phyloP scores from a whole-genome alignment of 768 basidiomycete genomes.

The Mycena belliarum region DNA sequence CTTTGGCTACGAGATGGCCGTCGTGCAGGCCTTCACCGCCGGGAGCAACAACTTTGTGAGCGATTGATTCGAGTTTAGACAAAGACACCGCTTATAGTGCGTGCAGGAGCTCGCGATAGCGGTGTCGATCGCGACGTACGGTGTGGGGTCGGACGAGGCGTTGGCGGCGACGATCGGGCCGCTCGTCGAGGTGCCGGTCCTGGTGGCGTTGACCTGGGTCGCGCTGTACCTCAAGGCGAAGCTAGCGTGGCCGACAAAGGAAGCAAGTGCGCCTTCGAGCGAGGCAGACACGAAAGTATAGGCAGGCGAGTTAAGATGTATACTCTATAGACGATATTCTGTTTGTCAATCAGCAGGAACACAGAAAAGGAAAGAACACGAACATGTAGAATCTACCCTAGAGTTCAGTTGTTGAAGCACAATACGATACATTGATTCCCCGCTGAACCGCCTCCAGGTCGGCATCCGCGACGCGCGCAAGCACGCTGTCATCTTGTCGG shows the following conservation, averaged over 20 bases:
- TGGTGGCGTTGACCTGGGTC: constrained; percentile 48
- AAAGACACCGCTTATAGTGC: not conserved
- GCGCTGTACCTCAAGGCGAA: constrained; percentile 5
- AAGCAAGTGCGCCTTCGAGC: too few species aligned
- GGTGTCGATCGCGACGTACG: constrained; percentile 75
- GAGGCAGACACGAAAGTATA: not conserved
- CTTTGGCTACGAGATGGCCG: constrained; percentile 69
- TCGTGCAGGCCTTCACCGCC: constrained; percentile 78
- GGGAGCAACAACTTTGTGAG: constrained; percentile 77
- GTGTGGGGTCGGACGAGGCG: constrained; percentile 75
- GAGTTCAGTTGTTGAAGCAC: constrained; percentile 35
- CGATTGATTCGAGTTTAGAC: not conserved
- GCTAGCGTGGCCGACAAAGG: not conserved
- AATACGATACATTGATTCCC: constrained; percentile 47
- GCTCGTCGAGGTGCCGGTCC: constrained; percentile 77
- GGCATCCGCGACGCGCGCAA: constrained; percentile 44
- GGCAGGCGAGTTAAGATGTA: too few species aligned
- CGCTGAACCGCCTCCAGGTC: constrained; percentile 46
- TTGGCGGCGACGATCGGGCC: constrained; percentile 81
- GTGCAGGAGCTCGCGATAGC: constrained; percentile 84
- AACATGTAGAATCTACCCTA: too few species aligned
- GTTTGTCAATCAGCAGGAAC: too few species aligned
- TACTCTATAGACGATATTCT: too few species aligned
- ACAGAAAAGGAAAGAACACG: too few species aligned
- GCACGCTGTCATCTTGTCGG: constrained; percentile 57